Percentiles rank a stretch among this genome's conserved stretches.
These are phyloP conservation scores for Wallacemonas sp. DNA, from an alignment of 208 protist species.

Conservation along the genomic window DNA sequence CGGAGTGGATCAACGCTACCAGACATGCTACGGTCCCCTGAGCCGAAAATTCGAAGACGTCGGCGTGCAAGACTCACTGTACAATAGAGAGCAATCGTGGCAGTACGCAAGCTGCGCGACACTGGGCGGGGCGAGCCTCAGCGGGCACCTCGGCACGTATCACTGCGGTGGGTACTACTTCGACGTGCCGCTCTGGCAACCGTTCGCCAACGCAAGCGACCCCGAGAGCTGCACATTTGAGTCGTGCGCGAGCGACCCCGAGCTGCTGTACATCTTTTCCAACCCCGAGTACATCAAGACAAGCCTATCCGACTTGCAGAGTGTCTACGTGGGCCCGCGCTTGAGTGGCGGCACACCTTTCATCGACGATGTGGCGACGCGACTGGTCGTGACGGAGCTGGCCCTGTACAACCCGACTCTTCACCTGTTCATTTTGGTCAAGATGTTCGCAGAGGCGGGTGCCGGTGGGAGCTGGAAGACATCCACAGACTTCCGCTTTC, in stretches of 20 bases:
- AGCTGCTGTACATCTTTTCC: constrained; percentile 8
- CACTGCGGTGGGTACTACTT: constrained; percentile 62
- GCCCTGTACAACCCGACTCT: constrained; percentile 45
- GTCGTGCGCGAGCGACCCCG: background rate
- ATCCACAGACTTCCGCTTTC: constrained; percentile 1
- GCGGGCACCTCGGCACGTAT: constrained; percentile 29
- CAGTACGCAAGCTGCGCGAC: constrained; percentile 27
- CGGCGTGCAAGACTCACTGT: constrained; percentile 5
- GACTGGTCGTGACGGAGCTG: constrained; percentile 48
- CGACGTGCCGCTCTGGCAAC: constrained; percentile 37
- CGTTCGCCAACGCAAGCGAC: background rate
- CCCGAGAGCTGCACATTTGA: background rate
- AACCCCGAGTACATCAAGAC: constrained; percentile 20
- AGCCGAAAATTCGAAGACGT: constrained; percentile 14
- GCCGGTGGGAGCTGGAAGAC: constrained; percentile 33
- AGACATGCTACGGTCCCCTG: constrained; percentile 15
- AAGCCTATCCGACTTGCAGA: constrained; percentile 19
- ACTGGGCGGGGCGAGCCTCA: constrained; percentile 16
- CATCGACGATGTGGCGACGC: constrained; percentile 46
- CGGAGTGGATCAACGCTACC: background rate
- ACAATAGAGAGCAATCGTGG: constrained; percentile 26
- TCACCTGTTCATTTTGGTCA: constrained; percentile 34
- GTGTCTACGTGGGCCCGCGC: constrained; percentile 14
- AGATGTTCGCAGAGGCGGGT: constrained; percentile 47
- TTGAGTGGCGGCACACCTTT: constrained; percentile 30